Percentiles rank a stretch among this genome's conserved stretches.
Conservation (phyloP, 1,139 yeast species). For the Yamadazyma oceani region DNA sequence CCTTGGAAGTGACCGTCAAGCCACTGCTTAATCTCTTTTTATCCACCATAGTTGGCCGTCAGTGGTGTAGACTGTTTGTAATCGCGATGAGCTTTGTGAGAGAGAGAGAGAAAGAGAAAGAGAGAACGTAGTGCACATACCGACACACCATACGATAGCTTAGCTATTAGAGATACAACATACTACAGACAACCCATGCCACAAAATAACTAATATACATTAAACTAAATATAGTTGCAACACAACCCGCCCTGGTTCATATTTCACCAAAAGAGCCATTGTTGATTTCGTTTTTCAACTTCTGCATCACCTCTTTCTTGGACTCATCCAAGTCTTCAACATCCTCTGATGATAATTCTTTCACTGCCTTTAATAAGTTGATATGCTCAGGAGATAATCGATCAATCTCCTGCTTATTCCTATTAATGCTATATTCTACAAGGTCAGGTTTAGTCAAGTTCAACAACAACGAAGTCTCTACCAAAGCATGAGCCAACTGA, state of each 20-base stretch:
- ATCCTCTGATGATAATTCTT: constrained; percentile 64
- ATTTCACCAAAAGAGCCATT: constrained; percentile 48
- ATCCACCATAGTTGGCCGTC: constrained; percentile 5
- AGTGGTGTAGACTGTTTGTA: too few relatives aligned
- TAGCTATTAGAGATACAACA: too few relatives aligned
- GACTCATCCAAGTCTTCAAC: constrained; percentile 59
- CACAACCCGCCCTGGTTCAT: too few relatives aligned
- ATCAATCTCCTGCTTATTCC: constrained; percentile 38
- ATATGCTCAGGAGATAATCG: constrained; percentile 50
- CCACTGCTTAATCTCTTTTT: constrained; percentile 52
- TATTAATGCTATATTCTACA: constrained; percentile 44
- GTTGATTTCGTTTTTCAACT: constrained; percentile 41
- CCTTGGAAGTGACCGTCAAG: constrained; percentile 79
- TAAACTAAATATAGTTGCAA: too few relatives aligned
- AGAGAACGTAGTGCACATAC: too few relatives aligned
- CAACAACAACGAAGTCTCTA: constrained; percentile 68
- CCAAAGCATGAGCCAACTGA: constrained; percentile 77
- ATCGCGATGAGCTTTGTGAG: too few relatives aligned
- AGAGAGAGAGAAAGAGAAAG: too few relatives aligned
- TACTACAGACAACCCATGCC: too few relatives aligned
- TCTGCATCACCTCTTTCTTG: constrained; percentile 42
- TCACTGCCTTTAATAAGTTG: constrained; percentile 52
- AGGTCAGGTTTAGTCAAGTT: constrained; percentile 58
- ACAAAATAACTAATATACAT: too few relatives aligned
- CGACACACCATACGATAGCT: too few relatives aligned